A percentile compares a stretch with the other conserved stretches of the same genome.
These are phyloP conservation scores for Castanea mollissima DNA, from an alignment of 306 rosid genomes.

Conservation along the genomic window DNA sequence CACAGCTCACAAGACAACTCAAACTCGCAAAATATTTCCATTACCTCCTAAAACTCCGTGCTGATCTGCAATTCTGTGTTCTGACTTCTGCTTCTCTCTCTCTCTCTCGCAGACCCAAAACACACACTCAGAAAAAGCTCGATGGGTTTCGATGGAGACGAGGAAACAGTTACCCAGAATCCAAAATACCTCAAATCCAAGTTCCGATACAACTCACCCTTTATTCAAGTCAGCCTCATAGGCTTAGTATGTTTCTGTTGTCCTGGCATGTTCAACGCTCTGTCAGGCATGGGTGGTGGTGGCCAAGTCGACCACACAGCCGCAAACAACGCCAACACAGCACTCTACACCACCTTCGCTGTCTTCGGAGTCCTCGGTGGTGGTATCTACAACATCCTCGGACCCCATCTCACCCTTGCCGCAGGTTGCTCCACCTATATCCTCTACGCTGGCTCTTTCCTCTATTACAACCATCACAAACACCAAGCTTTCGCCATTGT, in stretches of 20 bases:
- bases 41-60: too few species aligned
- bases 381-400: slow-evolving; percentile 90
- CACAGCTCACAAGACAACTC: too few species aligned
- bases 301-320: slow-evolving; percentile 78
- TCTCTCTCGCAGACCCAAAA: not conserved
- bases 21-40: too few species aligned
- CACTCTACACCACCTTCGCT: slow-evolving; percentile 75
- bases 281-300: slow-evolving; percentile 89
- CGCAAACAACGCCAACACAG: slow-evolving; percentile 77
- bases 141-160: slow-evolving; percentile 52
- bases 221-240: slow-evolving; percentile 53
- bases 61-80: too few species aligned
- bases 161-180: slow-evolving; percentile 27
- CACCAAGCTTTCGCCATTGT: slow-evolving; percentile 56
- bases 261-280: slow-evolving; percentile 96
- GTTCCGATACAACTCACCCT: slow-evolving; percentile 72
- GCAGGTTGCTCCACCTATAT: slow-evolving; percentile 71
- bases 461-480: slow-evolving; percentile 77
- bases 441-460: slow-evolving; percentile 84
- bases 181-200: slow-evolving; percentile 15
- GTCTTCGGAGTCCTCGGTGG: slow-evolving; percentile 87
- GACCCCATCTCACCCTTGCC: slow-evolving; percentile 78
- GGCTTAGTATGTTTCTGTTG: slow-evolving; percentile 91
- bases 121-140: not conserved
- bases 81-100: not conserved